These are phyloP conservation scores for Cyphellophora europaea DNA, from an alignment of 2,329 filamentous ascomycete genomes.

Conservation along the genomic window DNA sequence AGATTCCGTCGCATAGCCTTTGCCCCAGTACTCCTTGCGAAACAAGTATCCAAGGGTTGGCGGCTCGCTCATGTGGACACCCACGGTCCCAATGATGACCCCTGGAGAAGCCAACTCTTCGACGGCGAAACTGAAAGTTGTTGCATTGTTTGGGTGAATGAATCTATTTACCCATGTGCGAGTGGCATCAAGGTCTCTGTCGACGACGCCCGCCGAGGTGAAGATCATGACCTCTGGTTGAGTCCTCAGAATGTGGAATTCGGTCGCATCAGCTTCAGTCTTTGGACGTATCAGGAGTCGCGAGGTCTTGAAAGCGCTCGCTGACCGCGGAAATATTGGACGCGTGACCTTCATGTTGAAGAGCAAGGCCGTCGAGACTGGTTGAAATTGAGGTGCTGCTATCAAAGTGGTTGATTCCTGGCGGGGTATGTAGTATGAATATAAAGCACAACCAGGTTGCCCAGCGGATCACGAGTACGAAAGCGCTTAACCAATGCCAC, in stretches of 20 bases:
- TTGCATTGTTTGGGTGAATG: constrained; percentile 41
- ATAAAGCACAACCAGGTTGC: too few species aligned
- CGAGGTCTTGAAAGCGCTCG: constrained; percentile 36
- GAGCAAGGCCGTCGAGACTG: too few species aligned
- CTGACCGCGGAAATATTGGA: constrained; percentile 29
- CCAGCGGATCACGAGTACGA: too few species aligned
- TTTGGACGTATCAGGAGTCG: constrained; percentile 48
- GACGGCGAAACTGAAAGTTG: constrained; percentile 46
- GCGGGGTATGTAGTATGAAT: too few species aligned
- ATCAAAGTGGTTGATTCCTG: too few species aligned
- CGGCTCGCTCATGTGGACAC: constrained; percentile 29
- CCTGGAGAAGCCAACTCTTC: constrained; percentile 12
- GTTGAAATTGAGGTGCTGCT: too few species aligned
- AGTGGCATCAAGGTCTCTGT: constrained; percentile 38
- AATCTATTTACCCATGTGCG: constrained; percentile 29
- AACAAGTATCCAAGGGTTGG: constrained; percentile 53
- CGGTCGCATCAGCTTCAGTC: constrained; percentile 39
- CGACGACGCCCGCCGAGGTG: constrained; percentile 35
- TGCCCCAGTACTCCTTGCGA: constrained; percentile 44
- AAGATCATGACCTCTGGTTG: constrained; percentile 55
- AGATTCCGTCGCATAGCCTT: constrained; percentile 50
- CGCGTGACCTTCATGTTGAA: constrained; percentile 41
- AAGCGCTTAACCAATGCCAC: background rate
- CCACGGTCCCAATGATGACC: constrained; percentile 36
- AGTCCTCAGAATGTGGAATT: constrained; percentile 43